Percentiles rank a stretch among this genome's conserved stretches.
Evolutionary conservation across 2,329 filamentous ascomycete genomes (phyloP).

Genomic region (Apiospora aurea): DNA sequence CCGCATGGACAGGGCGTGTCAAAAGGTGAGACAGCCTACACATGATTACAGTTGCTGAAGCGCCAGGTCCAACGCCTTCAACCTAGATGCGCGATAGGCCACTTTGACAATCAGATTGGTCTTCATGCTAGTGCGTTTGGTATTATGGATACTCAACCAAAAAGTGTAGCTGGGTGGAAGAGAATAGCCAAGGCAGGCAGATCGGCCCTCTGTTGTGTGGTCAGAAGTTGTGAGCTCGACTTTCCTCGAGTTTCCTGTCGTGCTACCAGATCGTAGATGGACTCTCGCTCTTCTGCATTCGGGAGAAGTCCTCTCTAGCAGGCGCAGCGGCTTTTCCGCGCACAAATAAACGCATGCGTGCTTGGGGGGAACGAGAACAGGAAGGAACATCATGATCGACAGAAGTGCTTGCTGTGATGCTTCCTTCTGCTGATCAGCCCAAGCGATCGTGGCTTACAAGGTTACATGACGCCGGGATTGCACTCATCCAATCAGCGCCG

Average conservation of each 20-base stretch:
- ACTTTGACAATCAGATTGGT: background rate
- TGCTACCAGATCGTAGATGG: background rate
- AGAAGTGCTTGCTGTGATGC: background rate
- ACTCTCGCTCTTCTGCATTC: background rate
- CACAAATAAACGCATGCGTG: background rate
- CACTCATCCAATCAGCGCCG: background rate
- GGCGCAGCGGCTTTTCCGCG: background rate
- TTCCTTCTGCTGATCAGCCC: constrained; percentile 20
- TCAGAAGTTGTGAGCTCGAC: background rate
- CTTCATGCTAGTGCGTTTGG: background rate
- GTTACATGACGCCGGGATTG: background rate
- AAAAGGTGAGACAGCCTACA: constrained; percentile 14
- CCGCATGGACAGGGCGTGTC: constrained; percentile 12
- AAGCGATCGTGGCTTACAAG: constrained; percentile 1
- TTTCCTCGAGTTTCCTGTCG: background rate
- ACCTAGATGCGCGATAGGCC: background rate
- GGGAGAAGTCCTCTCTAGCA: background rate
- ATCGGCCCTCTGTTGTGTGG: background rate
- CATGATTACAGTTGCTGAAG: constrained; percentile 3
- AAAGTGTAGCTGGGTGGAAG: background rate
- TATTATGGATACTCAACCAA: background rate
- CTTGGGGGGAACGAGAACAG: background rate
- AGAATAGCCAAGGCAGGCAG: background rate
- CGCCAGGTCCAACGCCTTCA: background rate
- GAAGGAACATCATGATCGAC: background rate